phyloP scores from a whole-genome alignment of 2,329 filamentous ascomycete genomes.

The Pseudogymnoascus sp. region DNA sequence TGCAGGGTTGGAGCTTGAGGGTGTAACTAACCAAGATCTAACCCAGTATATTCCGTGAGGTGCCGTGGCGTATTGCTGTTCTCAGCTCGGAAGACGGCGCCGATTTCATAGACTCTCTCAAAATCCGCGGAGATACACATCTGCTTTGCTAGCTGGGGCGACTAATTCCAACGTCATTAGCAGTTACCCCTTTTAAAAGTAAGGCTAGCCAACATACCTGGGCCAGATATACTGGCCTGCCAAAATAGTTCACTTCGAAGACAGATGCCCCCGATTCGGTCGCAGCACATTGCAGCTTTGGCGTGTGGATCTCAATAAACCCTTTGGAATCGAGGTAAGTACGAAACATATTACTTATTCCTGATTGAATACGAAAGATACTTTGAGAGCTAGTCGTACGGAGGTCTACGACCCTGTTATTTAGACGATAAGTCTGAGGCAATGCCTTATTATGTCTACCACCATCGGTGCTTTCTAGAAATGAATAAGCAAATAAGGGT shows the following conservation, averaged over 20 bases:
- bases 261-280: slow-evolving; percentile 89
- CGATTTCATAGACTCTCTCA: slow-evolving; percentile 80
- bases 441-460: background rate
- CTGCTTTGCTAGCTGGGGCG: slow-evolving; percentile 86
- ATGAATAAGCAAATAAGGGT: background rate
- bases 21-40: slow-evolving; percentile 51
- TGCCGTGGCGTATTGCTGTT: slow-evolving; percentile 95
- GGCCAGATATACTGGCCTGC: slow-evolving; percentile 74
- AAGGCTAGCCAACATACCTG: slow-evolving; percentile 36
- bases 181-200: background rate
- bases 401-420: slow-evolving; percentile 74
- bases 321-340: slow-evolving; percentile 62
- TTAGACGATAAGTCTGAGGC: slow-evolving; percentile 42
- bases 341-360: slow-evolving; percentile 73
- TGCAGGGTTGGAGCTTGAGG: background rate
- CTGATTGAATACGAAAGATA: slow-evolving; percentile 79
- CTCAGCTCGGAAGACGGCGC: slow-evolving; percentile 85
- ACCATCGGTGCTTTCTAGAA: background rate
- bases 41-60: slow-evolving; percentile 86
- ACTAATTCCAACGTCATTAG: slow-evolving; percentile 30
- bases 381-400: slow-evolving; percentile 80
- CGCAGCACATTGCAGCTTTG: slow-evolving; percentile 81
- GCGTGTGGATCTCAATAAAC: slow-evolving; percentile 91
- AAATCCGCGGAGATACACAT: slow-evolving; percentile 89
- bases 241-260: slow-evolving; percentile 89